phyloP scores from a whole-genome alignment of 106 monocot species.

The Dendrobium officinale region DNA sequence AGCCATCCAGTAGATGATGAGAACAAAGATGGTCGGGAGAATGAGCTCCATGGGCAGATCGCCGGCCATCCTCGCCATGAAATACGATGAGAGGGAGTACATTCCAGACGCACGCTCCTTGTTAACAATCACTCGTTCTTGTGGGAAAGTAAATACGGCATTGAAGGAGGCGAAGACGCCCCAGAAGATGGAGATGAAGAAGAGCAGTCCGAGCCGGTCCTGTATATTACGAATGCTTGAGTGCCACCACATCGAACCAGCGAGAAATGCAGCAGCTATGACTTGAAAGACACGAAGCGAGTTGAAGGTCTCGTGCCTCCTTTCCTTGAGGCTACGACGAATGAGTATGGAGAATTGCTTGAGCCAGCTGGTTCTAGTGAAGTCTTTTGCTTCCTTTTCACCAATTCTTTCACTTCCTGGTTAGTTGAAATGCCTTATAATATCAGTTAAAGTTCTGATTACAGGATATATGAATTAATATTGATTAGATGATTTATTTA shows the following conservation, averaged over 20 bases:
- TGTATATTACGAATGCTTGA: conserved; percentile 44
- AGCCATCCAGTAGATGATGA: conserved; percentile 87
- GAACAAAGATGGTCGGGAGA: conserved; percentile 53
- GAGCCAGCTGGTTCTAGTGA: conserved; percentile 55
- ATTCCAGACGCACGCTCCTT: conserved; percentile 78
- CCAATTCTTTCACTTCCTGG: conserved; percentile 10
- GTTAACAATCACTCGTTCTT: conserved; percentile 62
- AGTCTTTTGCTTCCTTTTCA: conserved; percentile 12
- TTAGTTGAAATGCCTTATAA: neutral
- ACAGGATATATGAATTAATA: neutral
- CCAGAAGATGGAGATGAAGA: conserved; percentile 98
- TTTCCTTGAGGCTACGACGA: conserved; percentile 70
- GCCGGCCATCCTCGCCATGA: conserved; percentile 56
- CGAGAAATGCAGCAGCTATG: conserved; percentile 51
- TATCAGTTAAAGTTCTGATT: neutral
- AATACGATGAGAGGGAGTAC: conserved; percentile 88
- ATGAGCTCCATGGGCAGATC: conserved; percentile 94
- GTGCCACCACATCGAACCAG: conserved; percentile 87
- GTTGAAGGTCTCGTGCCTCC: conserved; percentile 84
- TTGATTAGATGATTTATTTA: neutral
- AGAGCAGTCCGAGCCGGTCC: conserved; percentile 92
- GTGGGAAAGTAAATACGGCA: conserved; percentile 88
- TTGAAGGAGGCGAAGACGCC: conserved; percentile 88
- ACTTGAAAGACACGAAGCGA: conserved; percentile 78
- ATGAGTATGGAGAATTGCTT: conserved; percentile 77